Conservation (phyloP, 768 basidiomycete species). For the Tephrocybe sp. region DNA sequence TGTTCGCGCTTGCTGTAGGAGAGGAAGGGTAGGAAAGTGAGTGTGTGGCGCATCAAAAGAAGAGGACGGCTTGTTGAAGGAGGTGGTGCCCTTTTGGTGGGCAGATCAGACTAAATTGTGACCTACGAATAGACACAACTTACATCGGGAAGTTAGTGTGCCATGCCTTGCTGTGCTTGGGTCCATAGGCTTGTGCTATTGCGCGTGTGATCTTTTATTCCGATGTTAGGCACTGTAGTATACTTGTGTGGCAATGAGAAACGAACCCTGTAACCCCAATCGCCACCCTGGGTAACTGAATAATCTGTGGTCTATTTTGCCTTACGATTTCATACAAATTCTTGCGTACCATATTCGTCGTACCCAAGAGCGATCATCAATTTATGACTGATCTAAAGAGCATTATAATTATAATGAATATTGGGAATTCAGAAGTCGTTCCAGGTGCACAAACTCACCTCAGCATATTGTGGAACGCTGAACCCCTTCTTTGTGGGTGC, state of each 20-base stretch:
- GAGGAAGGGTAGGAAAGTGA: conserved; percentile 19
- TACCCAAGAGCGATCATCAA: conserved; percentile 49
- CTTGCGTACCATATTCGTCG: conserved; percentile 36
- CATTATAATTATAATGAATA: conserved; percentile 16
- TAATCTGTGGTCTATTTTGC: not conserved
- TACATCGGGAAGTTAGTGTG: conserved; percentile 45
- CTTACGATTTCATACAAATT: not conserved
- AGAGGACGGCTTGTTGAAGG: conserved; percentile 23
- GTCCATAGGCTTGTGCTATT: conserved; percentile 28
- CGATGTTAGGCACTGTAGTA: not conserved
- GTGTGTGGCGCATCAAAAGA: conserved; percentile 23
- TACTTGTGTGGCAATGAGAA: not conserved
- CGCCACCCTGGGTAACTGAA: conserved; percentile 46
- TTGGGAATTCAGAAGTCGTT: too few species aligned
- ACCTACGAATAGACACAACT: not conserved
- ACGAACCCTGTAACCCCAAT: conserved; percentile 40
- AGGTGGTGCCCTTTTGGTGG: conserved; percentile 15
- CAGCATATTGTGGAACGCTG: conserved; percentile 45
- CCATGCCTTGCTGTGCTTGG: conserved; percentile 46
- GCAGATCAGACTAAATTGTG: conserved; percentile 3
- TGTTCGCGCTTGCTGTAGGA: conserved; percentile 30
- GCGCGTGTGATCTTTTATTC: conserved; percentile 20
- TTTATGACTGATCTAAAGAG: conserved; percentile 38
- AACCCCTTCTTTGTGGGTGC: conserved; percentile 54
- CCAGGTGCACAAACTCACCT: conserved; percentile 31